A percentile compares a stretch with the other conserved stretches of the same genome.
Conservation (phyloP, 2,329 filamentous ascomycete species). For the Botrytis cinerea region DNA sequence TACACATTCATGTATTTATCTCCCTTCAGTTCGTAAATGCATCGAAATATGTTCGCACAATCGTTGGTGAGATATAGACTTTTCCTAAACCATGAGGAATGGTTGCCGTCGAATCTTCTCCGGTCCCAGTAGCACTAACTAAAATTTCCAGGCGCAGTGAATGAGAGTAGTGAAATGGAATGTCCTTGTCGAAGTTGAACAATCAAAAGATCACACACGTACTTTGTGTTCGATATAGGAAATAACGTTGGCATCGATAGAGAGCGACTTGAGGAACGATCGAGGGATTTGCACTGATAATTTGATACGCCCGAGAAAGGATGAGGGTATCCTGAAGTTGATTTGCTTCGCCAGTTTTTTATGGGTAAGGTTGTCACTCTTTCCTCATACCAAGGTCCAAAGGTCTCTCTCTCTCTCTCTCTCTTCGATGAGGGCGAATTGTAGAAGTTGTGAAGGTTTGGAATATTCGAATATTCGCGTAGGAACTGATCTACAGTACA, state of each 20-base stretch:
- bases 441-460: neutral
- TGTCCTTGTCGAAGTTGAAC: neutral
- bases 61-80: neutral
- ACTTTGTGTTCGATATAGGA: neutral
- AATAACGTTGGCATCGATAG: neutral
- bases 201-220: neutral
- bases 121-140: neutral
- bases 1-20: conserved; percentile 8
- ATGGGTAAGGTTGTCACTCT: neutral
- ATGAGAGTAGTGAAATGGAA: neutral
- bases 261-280: neutral
- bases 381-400: neutral
- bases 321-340: conserved; percentile 1
- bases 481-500: neutral
- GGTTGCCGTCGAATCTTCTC: neutral
- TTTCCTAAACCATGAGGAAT: neutral
- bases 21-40: neutral
- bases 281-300: neutral
- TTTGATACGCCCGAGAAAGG: neutral
- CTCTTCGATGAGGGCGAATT: neutral
- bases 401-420: neutral
- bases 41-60: conserved; percentile 13
- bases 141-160: neutral
- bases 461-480: conserved; percentile 9
- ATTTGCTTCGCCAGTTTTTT: neutral